Base-by-base conservation (phyloP, 2,329 filamentous ascomycete species). In the Waltergamsia citrina region DNA sequence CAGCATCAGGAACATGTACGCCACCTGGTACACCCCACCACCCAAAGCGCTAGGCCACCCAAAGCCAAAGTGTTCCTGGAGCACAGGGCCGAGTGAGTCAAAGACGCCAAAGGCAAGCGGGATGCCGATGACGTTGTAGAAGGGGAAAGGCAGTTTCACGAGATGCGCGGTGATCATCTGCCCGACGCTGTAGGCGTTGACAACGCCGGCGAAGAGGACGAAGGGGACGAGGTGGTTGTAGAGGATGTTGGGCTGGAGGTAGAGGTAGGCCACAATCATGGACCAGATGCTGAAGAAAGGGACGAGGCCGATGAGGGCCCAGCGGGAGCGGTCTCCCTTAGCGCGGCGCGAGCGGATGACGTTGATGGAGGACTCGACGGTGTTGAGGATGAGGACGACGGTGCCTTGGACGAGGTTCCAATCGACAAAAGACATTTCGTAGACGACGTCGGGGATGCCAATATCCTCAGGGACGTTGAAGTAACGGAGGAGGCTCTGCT, bases 81-180 rank as follows among this genome's bases (percentile, higher is more conserved):
- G 54, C 19, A 71, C 48, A 2, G 87, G 85, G 1, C 86, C 90
- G 2, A 86, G 52, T 14, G 82, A 84, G 59, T 98, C 92, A 40
- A 85, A 50, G 14, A 94, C 81, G 37, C 80, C 90, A 45, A 78
- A 79, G 20, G 76, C 71, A 16, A 98, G 69, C 1, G 90, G 90
- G 16, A 88, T 57, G 27, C 80, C 71, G 31, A 96, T 68, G 14
- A 95, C 75, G 57, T 96, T 96, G 59, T 79, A 78, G 67, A 90
- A 93, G 6, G 92, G 92, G 63, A 95, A 98, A 10, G 73, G 71
- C 27, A 85, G 74, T 59, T 90, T 84, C 39, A 90, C 86, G 15
- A 98, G 69, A 59, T 98, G 92, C 1, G 88, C 88, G 28, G 85
- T 86, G 60, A 96, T 96, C 66, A 96, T 95, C 56, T 88, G 83